Evolutionary conservation across 352 stramenopile species (phyloP).

Genomic region (Blastocystis sp.): DNA sequence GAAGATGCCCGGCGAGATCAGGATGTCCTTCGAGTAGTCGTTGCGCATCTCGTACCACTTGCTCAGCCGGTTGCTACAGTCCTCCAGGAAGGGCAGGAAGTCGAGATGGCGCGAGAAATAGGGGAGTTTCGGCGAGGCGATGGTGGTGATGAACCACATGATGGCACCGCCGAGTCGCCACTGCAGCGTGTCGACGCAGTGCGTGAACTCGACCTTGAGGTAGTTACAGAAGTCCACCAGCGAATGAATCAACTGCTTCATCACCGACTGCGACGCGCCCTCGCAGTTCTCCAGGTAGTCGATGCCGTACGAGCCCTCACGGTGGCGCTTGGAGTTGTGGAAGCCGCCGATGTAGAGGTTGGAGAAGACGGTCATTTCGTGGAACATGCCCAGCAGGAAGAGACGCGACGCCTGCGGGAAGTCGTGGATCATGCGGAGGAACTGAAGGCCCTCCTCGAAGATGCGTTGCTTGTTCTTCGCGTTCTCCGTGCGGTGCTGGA

Average conservation of each 20-base stretch:
- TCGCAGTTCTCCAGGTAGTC: slow-evolving; percentile 71
- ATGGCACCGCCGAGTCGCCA: slow-evolving; percentile 56
- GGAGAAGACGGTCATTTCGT: slow-evolving; percentile 51
- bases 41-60: slow-evolving; percentile 73
- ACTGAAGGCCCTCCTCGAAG: slow-evolving; percentile 37
- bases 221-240: slow-evolving; percentile 39
- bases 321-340: slow-evolving; percentile 20
- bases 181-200: slow-evolving; percentile 27
- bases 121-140: slow-evolving; percentile 33
- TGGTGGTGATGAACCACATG: slow-evolving; percentile 57
- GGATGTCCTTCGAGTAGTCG: slow-evolving; percentile 69
- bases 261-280: neutral
- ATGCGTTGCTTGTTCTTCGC: slow-evolving; percentile 41
- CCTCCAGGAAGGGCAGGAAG: slow-evolving; percentile 40
- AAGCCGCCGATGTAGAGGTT: slow-evolving; percentile 9
- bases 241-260: neutral
- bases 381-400: slow-evolving; percentile 51
- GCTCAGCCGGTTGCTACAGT: neutral
- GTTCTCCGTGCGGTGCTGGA: slow-evolving; percentile 17
- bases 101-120: slow-evolving; percentile 12
- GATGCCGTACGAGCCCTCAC: slow-evolving; percentile 40
- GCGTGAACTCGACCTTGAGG: slow-evolving; percentile 15
- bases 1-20: slow-evolving; percentile 52
- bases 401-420: slow-evolving; percentile 54
- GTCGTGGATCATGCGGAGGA: neutral